Evolutionary conservation across 495 filamentous ascomycete genomes (phyloP).

Genomic region (Bacidia rubella): DNA sequence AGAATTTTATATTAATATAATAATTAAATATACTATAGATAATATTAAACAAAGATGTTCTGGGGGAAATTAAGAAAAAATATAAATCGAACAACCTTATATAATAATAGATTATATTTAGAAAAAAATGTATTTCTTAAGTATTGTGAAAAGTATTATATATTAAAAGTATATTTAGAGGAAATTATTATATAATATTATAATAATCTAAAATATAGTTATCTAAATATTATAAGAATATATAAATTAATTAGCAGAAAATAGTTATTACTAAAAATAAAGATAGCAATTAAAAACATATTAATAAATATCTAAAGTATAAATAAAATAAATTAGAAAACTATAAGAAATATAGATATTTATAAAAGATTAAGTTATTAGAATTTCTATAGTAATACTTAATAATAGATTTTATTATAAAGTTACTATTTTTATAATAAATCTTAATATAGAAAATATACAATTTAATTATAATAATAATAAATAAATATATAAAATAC

Average conservation of each 20-base stretch:
- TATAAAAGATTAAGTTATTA: conserved; percentile 1
- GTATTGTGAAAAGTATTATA: not conserved
- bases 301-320: conserved; percentile 2
- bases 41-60: not conserved
- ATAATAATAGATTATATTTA: not conserved
- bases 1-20: conserved; percentile 2
- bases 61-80: not conserved
- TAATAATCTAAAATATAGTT: conserved; percentile 6
- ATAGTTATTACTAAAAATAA: not conserved
- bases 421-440: conserved; percentile 2
- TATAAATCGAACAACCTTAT: not conserved
- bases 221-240: conserved; percentile 1
- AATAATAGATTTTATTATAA: conserved; percentile 4
- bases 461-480: conserved; percentile 2
- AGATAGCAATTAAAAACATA: conserved; percentile 2
- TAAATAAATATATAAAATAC: conserved; percentile 6
- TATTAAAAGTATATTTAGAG: not conserved
- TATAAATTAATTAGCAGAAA: conserved; percentile 1
- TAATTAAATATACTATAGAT: conserved; percentile 1
- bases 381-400: not conserved
- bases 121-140: not conserved
- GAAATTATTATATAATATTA: not conserved
- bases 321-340: not conserved
- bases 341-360: not conserved
- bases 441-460: conserved; percentile 1